Base-by-base conservation (phyloP, 139 green algal species). In the Coccomyxa sp. region DNA sequence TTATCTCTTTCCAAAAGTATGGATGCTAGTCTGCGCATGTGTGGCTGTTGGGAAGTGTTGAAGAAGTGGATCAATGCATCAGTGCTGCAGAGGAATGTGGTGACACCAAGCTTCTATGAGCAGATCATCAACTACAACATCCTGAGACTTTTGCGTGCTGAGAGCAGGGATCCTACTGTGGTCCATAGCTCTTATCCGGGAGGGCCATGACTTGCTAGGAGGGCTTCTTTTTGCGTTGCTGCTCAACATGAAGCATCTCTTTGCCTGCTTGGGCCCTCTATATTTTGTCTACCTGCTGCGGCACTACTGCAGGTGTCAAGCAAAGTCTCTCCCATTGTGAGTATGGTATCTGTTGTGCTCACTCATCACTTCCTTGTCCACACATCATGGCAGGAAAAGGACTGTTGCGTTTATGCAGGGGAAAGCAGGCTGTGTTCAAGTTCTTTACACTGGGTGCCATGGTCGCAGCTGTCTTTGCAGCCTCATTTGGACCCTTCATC, bases 241-340 rank as follows among this genome's bases (percentile, higher is more conserved):
- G 38, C 84, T 99, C 51, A 95, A 95, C 86, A 80, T 95, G 77
- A 99, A 99, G 90, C 96, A 99, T 90, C 88, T 99, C 51, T 99
- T 96, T 86, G 90, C 93, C 7, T 94, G 95, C 78, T 90, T 92
- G 11, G 96, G 87, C 4, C 96, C 96, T 13, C 84, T 93, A 7
- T 98, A 93, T 84, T 90, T 95, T 25, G 88, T 96, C 0, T 94
- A 94, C 85, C 85, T 99, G 32, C 87, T 98, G 17, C 80, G 88
- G 14, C 77, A 88, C 76, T 90, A 95, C 80, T 93, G 91, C 80
- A 86, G 89, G 83, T 87, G 60, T 58, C 71, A 77, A 45, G 71
- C 71, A 31, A 77, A 31, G 12, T 77, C 27, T 77, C 23, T 77
- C 27, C 9, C 21, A 1, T 11, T 21, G 10, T 71, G 18, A 71